Conservation (phyloP, 1,284 basidiomycete genomes). For the Ceratobasidium sp. region DNA sequence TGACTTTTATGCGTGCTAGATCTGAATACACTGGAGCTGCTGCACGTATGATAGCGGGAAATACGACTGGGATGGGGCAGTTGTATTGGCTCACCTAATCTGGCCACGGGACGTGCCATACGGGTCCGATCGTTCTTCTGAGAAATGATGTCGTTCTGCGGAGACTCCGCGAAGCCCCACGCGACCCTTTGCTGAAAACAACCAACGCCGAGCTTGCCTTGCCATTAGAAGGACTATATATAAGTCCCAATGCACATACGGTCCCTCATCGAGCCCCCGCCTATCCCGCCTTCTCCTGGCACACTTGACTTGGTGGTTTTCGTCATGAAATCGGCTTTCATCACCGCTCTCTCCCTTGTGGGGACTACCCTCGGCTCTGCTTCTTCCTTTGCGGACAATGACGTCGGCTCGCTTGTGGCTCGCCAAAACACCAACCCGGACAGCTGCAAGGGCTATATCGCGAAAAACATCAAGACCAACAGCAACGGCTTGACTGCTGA, state of each 20-base stretch:
- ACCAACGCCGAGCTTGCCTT: not conserved
- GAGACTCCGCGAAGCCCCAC: conserved; percentile 4
- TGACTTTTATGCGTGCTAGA: no score
- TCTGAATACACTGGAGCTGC: no score
- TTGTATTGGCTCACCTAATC: no score
- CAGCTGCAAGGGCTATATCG: conserved; percentile 57
- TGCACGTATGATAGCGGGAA: no score
- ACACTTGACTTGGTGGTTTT: not conserved
- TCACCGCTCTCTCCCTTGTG: conserved; percentile 19
- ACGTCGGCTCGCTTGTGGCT: not conserved
- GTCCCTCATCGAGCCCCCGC: not conserved
- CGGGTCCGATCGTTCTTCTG: not conserved
- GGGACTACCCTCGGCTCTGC: conserved; percentile 25
- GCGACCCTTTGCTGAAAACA: not conserved
- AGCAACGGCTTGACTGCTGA: conserved; percentile 42
- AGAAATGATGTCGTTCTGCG: not conserved
- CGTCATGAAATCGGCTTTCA: conserved; percentile 24
- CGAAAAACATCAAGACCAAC: conserved; percentile 57
- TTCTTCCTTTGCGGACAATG: not conserved
- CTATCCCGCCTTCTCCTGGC: not conserved
- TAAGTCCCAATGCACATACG: not conserved
- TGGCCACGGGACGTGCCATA: not conserved
- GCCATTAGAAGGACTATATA: not conserved
- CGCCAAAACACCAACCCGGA: conserved; percentile 37
- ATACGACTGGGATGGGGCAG: no score